These are phyloP conservation scores for Chloropicon primus DNA, from an alignment of 139 green algal genomes.

Conservation along the genomic window DNA sequence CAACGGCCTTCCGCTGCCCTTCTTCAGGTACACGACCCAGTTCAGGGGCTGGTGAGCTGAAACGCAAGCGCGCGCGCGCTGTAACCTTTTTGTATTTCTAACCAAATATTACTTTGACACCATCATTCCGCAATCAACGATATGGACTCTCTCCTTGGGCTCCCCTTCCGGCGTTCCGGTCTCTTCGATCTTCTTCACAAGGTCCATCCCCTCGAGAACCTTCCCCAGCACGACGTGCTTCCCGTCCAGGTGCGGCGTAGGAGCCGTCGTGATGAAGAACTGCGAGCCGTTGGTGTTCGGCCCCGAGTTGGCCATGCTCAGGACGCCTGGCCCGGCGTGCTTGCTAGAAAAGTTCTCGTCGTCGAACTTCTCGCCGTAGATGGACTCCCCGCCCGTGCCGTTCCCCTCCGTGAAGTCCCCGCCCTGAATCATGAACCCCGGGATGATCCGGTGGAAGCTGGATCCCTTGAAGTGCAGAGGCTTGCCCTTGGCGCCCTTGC, in stretches of 20 bases:
- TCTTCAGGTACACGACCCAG: background rate
- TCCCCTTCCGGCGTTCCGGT: background rate
- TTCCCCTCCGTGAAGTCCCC: constrained; percentile 40
- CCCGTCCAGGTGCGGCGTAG: constrained; percentile 40
- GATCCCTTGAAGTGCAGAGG: constrained; percentile 51
- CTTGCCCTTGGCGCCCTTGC: constrained; percentile 51
- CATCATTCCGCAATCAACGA: constrained; percentile 29
- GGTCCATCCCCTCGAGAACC: constrained; percentile 37
- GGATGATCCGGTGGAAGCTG: constrained; percentile 61
- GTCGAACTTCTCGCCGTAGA: constrained; percentile 66
- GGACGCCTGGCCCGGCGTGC: constrained; percentile 54
- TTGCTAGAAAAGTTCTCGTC: constrained; percentile 77
- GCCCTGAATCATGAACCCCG: constrained; percentile 57
- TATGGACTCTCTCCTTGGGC: constrained; percentile 14
- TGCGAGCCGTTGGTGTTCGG: constrained; percentile 11
- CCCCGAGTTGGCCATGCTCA: constrained; percentile 45
- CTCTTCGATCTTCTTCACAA: constrained; percentile 30
- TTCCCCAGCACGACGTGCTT: constrained; percentile 57
- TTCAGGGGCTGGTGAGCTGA: background rate
- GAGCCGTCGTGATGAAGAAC: constrained; percentile 58
- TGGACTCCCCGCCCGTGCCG: constrained; percentile 66
- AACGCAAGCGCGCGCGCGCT: too few relatives aligned
- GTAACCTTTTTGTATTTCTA: too few relatives aligned
- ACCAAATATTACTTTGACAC: too few relatives aligned
- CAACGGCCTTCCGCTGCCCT: background rate